phyloP scores from a whole-genome alignment of 2,329 filamentous ascomycete genomes.

The Catunica adiposa region DNA sequence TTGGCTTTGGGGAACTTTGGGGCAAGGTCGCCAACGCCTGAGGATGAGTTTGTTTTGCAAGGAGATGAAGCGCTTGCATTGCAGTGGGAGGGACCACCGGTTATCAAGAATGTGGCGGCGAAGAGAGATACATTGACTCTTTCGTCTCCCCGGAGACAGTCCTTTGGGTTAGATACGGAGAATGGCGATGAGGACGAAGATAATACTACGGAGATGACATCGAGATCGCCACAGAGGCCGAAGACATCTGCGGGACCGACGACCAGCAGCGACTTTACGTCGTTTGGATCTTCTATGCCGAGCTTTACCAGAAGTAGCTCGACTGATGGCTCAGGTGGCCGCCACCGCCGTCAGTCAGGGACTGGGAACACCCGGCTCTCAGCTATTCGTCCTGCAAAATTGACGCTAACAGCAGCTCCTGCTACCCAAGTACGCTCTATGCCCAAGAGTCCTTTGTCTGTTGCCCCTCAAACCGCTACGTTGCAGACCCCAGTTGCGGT shows the following conservation, averaged over 20 bases:
- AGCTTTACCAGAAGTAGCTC: background rate
- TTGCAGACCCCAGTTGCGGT: background rate
- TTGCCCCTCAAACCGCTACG: slow-evolving; percentile 5
- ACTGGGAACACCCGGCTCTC: slow-evolving; percentile 3
- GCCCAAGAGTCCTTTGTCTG: slow-evolving; percentile 10
- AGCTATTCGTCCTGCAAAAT: slow-evolving; percentile 8
- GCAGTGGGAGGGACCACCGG: slow-evolving; percentile 22
- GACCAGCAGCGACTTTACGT: background rate
- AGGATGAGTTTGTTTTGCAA: slow-evolving; percentile 13
- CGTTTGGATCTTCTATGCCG: background rate
- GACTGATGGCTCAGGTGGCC: background rate
- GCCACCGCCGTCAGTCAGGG: background rate
- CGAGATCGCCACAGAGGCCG: slow-evolving; percentile 7
- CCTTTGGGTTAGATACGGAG: slow-evolving; percentile 31
- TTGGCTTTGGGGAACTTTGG: slow-evolving; percentile 1
- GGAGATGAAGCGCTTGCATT: slow-evolving; percentile 23
- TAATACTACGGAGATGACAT: background rate
- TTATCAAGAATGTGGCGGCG: slow-evolving; percentile 32
- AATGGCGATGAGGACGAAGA: background rate
- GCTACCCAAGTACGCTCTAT: slow-evolving; percentile 1
- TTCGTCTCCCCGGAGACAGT: slow-evolving; percentile 28
- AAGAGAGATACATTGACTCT: slow-evolving; percentile 35
- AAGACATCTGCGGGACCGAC: slow-evolving; percentile 9
- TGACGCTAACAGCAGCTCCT: slow-evolving; percentile 5
- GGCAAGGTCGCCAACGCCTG: slow-evolving; percentile 9